Evolutionary conservation across 345 rosid genomes (phyloP), one percentile per base, ranked within the genome.

Genomic region (Linum tenue): DNA sequence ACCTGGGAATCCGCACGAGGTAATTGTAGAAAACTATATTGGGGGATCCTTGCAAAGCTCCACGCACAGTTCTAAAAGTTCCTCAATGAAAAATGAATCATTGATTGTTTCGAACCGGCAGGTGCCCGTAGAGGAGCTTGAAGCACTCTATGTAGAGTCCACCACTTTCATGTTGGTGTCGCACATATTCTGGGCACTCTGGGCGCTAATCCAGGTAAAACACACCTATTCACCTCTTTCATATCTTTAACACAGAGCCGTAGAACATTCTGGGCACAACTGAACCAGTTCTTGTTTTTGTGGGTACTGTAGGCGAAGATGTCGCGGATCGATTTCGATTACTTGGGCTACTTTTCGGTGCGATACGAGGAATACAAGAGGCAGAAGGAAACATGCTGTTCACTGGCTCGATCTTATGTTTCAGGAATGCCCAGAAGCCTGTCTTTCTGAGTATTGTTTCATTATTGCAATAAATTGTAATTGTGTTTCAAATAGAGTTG

Each of bases 141-240:
- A 86, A 75, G 78, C 86, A 50, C 80, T 88, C 10, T 80, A 76
- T 31, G 66, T 86, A 1, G 97, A 94, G 84, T 2, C 95, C 62
- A 88, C 85, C 64, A 82, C 85, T 2, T 90, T 71, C 73, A 86
- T 80, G 81, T 67, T 90, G 72, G 95, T 92, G 55, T 80, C 97
- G n/a, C 96, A 94, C 81, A 43, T 94, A 59, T 81, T 76, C 74
- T 94, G 97, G 99, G 95, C 97, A 3, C 72, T 88, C 68, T 94
- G 99, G 99, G 95, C 91, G 1, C 72, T 94, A 59, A 94, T 94
- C 72, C 98, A 92, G 97, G 98, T 90, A 75, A 66, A 43, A 7
- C 50, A 1, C 10, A 22, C 31, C 31, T 22, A 22, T 0, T 22
- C 31, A 22, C 31, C 31, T 22, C 31, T 22, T 22, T 22, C 31